Evolutionary conservation across 108 stramenopile genomes (phyloP).

Genomic region (Discostella pseudostelligera): DNA sequence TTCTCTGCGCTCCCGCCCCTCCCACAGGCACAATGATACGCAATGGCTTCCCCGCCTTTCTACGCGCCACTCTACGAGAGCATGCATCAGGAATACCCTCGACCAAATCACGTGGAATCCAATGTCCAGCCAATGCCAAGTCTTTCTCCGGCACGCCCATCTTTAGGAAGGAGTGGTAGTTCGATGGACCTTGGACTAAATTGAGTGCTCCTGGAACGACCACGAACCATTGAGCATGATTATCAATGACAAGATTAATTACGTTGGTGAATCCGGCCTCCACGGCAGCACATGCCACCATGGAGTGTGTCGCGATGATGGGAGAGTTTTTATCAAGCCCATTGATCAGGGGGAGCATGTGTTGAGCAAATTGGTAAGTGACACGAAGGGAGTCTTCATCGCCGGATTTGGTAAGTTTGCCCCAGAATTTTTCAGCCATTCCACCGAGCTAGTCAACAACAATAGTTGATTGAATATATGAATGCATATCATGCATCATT

Average conservation of each 20-base stretch:
- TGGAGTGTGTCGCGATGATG: conserved; percentile 86
- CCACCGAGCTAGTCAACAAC: too few relatives aligned
- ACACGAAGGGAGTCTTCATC: conserved; percentile 86
- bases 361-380: conserved; percentile 75
- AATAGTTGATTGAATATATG: conserved; percentile 11
- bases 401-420: conserved; percentile 71
- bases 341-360: conserved; percentile 75
- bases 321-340: conserved; percentile 79
- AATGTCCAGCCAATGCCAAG: conserved; percentile 76
- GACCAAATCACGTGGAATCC: conserved; percentile 84
- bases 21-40: conserved; percentile 89
- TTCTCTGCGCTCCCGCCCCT: conserved; percentile 90
- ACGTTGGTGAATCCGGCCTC: conserved; percentile 90
- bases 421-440: conserved; percentile 77
- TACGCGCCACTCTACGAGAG: conserved; percentile 59
- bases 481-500: conserved; percentile 7
- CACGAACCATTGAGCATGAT: conserved; percentile 90
- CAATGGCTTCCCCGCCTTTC: conserved; percentile 59
- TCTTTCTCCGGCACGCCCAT: conserved; percentile 74
- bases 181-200: conserved; percentile 85
- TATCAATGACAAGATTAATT: conserved; percentile 89
- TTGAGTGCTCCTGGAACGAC: conserved; percentile 88
- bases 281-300: conserved; percentile 79
- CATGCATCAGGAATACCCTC: conserved; percentile 70
- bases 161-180: conserved; percentile 79